A percentile compares a stretch with the other conserved stretches of the same genome.
Conservation (phyloP, 2,329 filamentous ascomycete species). For the Penicillium sp. region DNA sequence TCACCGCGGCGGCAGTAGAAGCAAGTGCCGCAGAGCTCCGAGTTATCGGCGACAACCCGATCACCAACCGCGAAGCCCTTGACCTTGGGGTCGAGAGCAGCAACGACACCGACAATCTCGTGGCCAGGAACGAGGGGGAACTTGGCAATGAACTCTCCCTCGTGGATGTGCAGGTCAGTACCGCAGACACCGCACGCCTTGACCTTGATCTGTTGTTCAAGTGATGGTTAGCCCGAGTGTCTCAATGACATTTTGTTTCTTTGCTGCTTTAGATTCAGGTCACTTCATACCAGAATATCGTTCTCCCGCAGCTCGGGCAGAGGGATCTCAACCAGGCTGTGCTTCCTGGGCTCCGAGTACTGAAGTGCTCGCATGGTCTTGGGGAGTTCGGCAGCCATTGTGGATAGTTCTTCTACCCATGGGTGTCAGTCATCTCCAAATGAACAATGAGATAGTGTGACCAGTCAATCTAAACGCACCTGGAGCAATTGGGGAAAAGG, state of each 20-base stretch:
- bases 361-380: constrained; percentile 24
- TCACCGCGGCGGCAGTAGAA: constrained; percentile 73
- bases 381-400: constrained; percentile 16
- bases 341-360: constrained; percentile 21
- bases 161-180: constrained; percentile 59
- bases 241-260: neutral
- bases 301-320: constrained; percentile 23
- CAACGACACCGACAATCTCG: constrained; percentile 68
- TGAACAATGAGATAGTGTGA: neutral
- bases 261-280: neutral
- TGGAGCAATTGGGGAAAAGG: neutral
- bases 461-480: neutral
- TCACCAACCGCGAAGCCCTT: constrained; percentile 64
- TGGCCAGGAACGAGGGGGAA: constrained; percentile 70
- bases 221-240: neutral
- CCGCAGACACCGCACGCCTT: constrained; percentile 68
- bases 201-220: constrained; percentile 53
- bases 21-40: constrained; percentile 69
- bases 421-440: neutral
- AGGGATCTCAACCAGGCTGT: constrained; percentile 19
- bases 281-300: constrained; percentile 19
- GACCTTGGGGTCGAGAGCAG: constrained; percentile 61
- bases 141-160: constrained; percentile 67
- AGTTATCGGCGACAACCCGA: constrained; percentile 60
- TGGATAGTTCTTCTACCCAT: neutral